Conservation (phyloP, 371 early-diverging fungal species). For the Mucor sp. region DNA sequence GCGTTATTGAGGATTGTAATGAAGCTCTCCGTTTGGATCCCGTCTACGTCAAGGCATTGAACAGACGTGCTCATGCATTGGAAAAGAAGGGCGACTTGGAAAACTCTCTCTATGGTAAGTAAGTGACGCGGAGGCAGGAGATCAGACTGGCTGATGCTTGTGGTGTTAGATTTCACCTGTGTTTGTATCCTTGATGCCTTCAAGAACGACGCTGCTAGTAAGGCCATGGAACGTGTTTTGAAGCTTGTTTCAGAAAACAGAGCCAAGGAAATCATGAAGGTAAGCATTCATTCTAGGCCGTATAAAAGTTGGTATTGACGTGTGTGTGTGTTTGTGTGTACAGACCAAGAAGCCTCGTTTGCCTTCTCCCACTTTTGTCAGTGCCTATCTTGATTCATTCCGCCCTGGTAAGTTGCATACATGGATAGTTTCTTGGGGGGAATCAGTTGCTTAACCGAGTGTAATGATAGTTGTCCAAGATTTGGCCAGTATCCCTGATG, state of each 20-base stretch:
- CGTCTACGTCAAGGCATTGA: conserved; percentile 80
- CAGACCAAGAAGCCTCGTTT: conserved; percentile 65
- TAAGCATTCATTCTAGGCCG: conserved; percentile 2
- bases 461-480: conserved; percentile 29
- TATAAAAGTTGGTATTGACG: neutral
- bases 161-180: conserved; percentile 78
- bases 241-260: conserved; percentile 79
- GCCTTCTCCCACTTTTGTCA: conserved; percentile 90
- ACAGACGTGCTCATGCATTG: conserved; percentile 84
- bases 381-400: conserved; percentile 91
- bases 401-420: conserved; percentile 49
- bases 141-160: neutral
- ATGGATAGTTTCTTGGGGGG: neutral
- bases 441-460: neutral
- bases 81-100: conserved; percentile 67
- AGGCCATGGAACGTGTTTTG: conserved; percentile 88
- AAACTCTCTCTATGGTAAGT: conserved; percentile 78
- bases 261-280: conserved; percentile 78
- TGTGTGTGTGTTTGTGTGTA: neutral
- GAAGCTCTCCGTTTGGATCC: conserved; percentile 76
- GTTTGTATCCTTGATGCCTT: conserved; percentile 94
- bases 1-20: conserved; percentile 75
- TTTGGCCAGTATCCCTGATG: conserved; percentile 32
- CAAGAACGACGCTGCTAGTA: conserved; percentile 79
- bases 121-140: neutral